Base-by-base conservation (phyloP, 202 grass and related monocot species). In the Musa balbisiana region DNA sequence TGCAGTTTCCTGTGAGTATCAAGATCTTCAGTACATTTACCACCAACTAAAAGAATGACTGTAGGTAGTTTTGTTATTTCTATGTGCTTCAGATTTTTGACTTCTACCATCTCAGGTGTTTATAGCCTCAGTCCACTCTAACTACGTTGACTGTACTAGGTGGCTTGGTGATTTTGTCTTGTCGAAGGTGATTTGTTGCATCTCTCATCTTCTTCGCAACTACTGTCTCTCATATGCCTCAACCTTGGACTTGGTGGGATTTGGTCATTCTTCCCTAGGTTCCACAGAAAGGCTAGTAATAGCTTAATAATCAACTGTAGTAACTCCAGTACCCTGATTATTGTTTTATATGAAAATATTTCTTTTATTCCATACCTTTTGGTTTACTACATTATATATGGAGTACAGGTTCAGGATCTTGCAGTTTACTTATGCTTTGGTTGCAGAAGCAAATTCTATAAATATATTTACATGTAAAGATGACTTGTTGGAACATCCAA, bases 131-230 rank as follows among this genome's bases (percentile, higher is more conserved):
- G 82, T 97, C 49, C 94, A 97, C 79, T 86, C 83, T 62, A 97
- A 97, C 85, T 97, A 97, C 81, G 90, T 93, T 70, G 94, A 97
- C 76, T 97, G 94, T 77, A 91, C 86, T 77, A 91, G 90, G 75
- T 97, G 94, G 94, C 88, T 97, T 85, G 94, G 90, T 80, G 94
- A 97, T 80, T 97, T 93, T 70, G 74, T 97, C 43, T 78, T 97
- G 53, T 97, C 94, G 52, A 97, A 97, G 90, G 90, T 97, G 70
- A 82, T 65, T 56, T 70, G 49, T 51, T 51, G 53, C 23, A 25
- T 17, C 1, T 74, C 69, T 72, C 1, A 24, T 11, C 11, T 53
- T 53, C 9, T 72, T 53, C 2, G 8, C 3, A 11, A 71, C 63
- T 66, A 11, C 5, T 43, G 33, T 43, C 33, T 43, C 4, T 6